Evolutionary conservation across 2,329 filamentous ascomycete genomes (phyloP).

Genomic region (Aspergillus fructus): DNA sequence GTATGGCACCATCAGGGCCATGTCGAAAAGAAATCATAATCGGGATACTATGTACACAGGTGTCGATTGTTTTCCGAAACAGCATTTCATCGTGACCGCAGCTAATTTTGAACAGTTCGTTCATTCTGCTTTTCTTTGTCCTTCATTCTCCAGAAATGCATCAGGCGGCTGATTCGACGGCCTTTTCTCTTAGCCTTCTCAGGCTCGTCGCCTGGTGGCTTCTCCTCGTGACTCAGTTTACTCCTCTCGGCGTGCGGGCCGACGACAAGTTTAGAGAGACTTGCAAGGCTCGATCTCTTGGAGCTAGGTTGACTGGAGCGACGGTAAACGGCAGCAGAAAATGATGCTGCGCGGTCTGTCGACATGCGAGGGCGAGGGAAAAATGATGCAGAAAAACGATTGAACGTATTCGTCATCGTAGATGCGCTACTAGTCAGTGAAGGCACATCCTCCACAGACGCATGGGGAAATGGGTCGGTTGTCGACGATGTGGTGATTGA

Average conservation of each 20-base stretch:
- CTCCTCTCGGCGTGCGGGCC: slow-evolving; percentile 45
- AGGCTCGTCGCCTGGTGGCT: slow-evolving; percentile 40
- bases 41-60: slow-evolving; percentile 18
- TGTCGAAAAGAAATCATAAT: slow-evolving; percentile 23
- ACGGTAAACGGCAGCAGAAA: slow-evolving; percentile 40
- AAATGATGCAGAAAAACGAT: slow-evolving; percentile 45
- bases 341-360: slow-evolving; percentile 46
- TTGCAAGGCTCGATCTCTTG: slow-evolving; percentile 50
- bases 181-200: slow-evolving; percentile 45
- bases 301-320: slow-evolving; percentile 41
- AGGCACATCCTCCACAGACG: slow-evolving; percentile 50
- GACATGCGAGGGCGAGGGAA: slow-evolving; percentile 42
- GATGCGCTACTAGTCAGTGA: slow-evolving; percentile 52
- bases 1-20: slow-evolving; percentile 20
- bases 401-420: slow-evolving; percentile 44
- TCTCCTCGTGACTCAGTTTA: slow-evolving; percentile 47
- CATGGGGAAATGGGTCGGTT: slow-evolving; percentile 42
- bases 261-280: slow-evolving; percentile 48
- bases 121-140: slow-evolving; percentile 40
- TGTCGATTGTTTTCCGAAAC: slow-evolving; percentile 14
- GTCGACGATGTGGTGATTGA: slow-evolving; percentile 42
- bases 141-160: slow-evolving; percentile 51
- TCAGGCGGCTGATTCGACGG: slow-evolving; percentile 47
- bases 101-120: slow-evolving; percentile 22
- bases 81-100: slow-evolving; percentile 22